A percentile compares a stretch with the other conserved stretches of the same genome.
Conservation (phyloP, 768 basidiomycete genomes). For the Cystofilobasidium capitatum region DNA sequence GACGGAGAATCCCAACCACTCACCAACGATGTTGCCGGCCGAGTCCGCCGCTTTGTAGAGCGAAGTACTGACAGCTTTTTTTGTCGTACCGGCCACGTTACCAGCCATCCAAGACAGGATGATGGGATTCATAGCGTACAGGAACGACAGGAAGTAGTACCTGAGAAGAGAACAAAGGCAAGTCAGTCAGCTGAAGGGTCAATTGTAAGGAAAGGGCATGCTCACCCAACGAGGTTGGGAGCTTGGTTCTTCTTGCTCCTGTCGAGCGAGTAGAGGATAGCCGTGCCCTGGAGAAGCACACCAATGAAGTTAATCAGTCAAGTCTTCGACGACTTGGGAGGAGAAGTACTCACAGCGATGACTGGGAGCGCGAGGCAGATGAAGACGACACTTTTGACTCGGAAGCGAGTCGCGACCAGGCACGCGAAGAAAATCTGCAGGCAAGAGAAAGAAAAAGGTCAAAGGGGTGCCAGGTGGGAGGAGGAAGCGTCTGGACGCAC, state of each 20-base stretch:
- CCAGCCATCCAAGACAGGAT: slow-evolving; percentile 30
- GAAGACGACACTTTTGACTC: slow-evolving; percentile 44
- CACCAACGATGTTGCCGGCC: too few relatives aligned
- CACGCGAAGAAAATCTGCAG: slow-evolving; percentile 40
- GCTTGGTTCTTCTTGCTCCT: slow-evolving; percentile 36
- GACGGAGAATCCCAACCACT: too few relatives aligned
- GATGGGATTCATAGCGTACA: slow-evolving; percentile 38
- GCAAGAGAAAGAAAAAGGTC: slow-evolving; percentile 33
- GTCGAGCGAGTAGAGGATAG: too few relatives aligned
- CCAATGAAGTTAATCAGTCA: too few relatives aligned
- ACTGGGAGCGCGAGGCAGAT: slow-evolving; percentile 39
- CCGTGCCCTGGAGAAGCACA: too few relatives aligned
- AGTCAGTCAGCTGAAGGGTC: too few relatives aligned
- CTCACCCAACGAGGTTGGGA: slow-evolving; percentile 5
- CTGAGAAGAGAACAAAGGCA: too few relatives aligned
- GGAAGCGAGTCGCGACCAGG: slow-evolving; percentile 36
- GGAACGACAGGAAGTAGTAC: slow-evolving; percentile 33
- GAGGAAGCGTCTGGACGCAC: too few relatives aligned
- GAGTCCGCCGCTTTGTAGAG: slow-evolving; percentile 45
- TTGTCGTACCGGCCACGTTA: slow-evolving; percentile 35
- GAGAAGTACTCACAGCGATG: too few relatives aligned
- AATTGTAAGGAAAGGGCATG: too few relatives aligned
- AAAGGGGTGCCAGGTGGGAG: too few relatives aligned
- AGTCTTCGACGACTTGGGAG: too few relatives aligned
- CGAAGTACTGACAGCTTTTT: slow-evolving; percentile 42